Evolutionary conservation across 208 protist genomes (phyloP).

Genomic region (Trypanosoma grayi): DNA sequence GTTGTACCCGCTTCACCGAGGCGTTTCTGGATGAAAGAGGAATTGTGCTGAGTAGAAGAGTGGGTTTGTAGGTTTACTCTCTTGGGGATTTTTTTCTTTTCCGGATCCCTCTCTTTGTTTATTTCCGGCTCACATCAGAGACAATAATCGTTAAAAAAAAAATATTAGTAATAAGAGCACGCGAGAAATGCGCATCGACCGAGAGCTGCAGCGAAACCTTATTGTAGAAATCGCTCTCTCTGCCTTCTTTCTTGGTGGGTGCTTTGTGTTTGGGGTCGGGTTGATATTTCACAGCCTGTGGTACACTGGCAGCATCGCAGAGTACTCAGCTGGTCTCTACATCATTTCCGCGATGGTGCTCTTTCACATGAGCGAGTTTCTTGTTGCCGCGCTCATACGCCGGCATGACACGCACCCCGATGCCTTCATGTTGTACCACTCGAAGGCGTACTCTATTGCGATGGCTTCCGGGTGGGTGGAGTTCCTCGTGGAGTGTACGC

Average conservation of each 20-base stretch:
- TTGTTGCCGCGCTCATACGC: constrained; percentile 37
- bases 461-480: constrained; percentile 43
- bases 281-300: constrained; percentile 42
- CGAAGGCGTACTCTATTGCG: constrained; percentile 56
- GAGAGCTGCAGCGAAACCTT: constrained; percentile 37
- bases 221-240: constrained; percentile 50
- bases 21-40: no score
- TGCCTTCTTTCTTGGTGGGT: constrained; percentile 52
- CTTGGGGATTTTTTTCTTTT: no score
- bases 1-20: no score
- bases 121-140: constrained; percentile 13
- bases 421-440: constrained; percentile 88
- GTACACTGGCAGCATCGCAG: constrained; percentile 19
- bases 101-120: constrained; percentile 13
- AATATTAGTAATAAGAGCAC: no score
- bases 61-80: no score
- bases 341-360: constrained; percentile 49
- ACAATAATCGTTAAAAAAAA: background rate
- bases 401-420: constrained; percentile 69
- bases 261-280: constrained; percentile 25
- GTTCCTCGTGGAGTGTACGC: constrained; percentile 66
- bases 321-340: constrained; percentile 64
- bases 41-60: no score
- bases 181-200: constrained; percentile 8
- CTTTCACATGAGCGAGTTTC: constrained; percentile 85